Evolutionary conservation across 768 basidiomycete genomes (phyloP).

Genomic region (Mycena maculata): DNA sequence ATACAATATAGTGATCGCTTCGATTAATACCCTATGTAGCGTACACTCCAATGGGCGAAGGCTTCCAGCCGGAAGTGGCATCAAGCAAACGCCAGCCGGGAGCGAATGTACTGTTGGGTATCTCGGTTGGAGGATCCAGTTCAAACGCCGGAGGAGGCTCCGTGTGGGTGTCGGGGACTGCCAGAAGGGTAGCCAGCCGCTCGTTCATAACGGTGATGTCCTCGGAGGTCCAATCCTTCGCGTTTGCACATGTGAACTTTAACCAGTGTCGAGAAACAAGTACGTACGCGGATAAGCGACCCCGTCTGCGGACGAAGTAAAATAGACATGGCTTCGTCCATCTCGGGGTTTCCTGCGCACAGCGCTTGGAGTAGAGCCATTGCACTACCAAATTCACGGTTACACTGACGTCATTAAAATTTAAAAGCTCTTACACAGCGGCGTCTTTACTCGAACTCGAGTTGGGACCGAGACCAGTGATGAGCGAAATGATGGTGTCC

Average conservation of each 20-base stretch:
- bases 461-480: slow-evolving; percentile 61
- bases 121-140: not conserved
- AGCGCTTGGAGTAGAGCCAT: slow-evolving; percentile 55
- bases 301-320: slow-evolving; percentile 35
- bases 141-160: not conserved
- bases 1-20: not conserved
- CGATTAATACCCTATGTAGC: slow-evolving; percentile 26
- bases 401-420: slow-evolving; percentile 6
- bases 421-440: slow-evolving; percentile 47
- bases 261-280: not conserved
- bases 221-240: slow-evolving; percentile 62
- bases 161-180: slow-evolving; percentile 19
- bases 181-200: slow-evolving; percentile 56
- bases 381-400: slow-evolving; percentile 22
- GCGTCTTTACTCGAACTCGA: slow-evolving; percentile 32
- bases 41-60: slow-evolving; percentile 77
- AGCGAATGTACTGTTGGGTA: slow-evolving; percentile 30
- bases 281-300: slow-evolving; percentile 37
- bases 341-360: slow-evolving; percentile 48
- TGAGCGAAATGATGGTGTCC: slow-evolving; percentile 57
- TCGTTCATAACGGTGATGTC: slow-evolving; percentile 68
- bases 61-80: slow-evolving; percentile 61
- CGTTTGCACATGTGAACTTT: not conserved
- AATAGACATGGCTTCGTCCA: slow-evolving; percentile 43
- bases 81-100: slow-evolving; percentile 68